phyloP scores from a whole-genome alignment of 805 yeast genomes.

The Nakazawaea ambrosiae region DNA sequence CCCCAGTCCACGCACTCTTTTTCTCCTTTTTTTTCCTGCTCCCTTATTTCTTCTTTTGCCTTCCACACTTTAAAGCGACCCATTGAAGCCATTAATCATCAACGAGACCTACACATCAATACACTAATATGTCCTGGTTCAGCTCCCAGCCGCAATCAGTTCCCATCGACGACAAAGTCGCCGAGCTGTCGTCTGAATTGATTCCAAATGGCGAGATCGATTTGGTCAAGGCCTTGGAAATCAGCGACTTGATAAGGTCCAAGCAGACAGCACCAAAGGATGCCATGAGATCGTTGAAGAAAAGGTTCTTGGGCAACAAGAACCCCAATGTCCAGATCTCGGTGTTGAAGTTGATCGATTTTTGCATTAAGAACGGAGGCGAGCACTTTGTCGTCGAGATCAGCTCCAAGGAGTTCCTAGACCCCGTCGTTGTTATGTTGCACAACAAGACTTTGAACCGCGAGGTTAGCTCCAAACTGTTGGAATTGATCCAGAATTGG shows the following conservation, averaged over 20 bases:
- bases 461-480: slow-evolving; percentile 52
- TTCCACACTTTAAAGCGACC: too few relatives aligned
- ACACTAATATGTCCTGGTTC: slow-evolving; percentile 44
- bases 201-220: slow-evolving; percentile 90
- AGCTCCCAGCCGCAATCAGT: slow-evolving; percentile 26
- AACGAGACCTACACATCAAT: background rate
- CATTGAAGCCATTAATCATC: too few relatives aligned
- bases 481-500: slow-evolving; percentile 72
- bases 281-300: slow-evolving; percentile 80
- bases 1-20: too few relatives aligned
- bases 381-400: slow-evolving; percentile 73
- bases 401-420: slow-evolving; percentile 80
- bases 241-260: slow-evolving; percentile 80
- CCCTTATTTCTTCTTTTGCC: too few relatives aligned
- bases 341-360: slow-evolving; percentile 70
- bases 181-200: slow-evolving; percentile 79
- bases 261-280: slow-evolving; percentile 73
- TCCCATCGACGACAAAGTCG: slow-evolving; percentile 55
- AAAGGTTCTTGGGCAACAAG: slow-evolving; percentile 51
- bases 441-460: slow-evolving; percentile 26
- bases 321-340: slow-evolving; percentile 81
- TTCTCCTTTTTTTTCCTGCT: too few relatives aligned
- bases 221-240: slow-evolving; percentile 62
- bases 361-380: slow-evolving; percentile 92
- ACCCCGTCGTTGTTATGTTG: slow-evolving; percentile 51